Base-by-base conservation (phyloP, 768 basidiomycete genomes). In the Dacryopinax spathularia region DNA sequence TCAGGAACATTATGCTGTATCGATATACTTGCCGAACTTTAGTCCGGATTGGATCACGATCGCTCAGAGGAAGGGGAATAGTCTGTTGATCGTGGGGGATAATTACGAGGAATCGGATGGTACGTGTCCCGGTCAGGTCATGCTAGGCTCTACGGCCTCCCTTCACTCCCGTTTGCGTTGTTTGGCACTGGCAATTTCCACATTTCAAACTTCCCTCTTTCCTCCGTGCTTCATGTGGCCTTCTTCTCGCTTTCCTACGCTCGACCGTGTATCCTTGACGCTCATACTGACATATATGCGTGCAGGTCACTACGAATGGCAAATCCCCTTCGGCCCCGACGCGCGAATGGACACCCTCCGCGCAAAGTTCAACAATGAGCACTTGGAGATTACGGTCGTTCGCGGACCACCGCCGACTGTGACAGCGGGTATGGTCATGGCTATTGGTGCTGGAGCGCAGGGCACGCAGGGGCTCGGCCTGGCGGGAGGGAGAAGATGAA, bases 261-360 rank as follows among this genome's bases (percentile, higher is more conserved):
- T 13, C 20, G 9, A 16, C 36, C 27, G n/a, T 43, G 37, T 16
- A 10, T 43, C 33, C 41, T 25, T 48, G 20, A 29, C 33, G 22
- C 27, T 18, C 20, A 34, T 64, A 33, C 34, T 39, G 41, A 44
- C 62, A 20, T 22, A 12, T 16, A 25, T 27, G n/a, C 34, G 7
- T 34, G 22, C 12, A 70, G 69, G 70, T 65, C 69, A 70, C 62
- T 62, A 69, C 59, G 69, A 70, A 62, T 70, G 69, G 69, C 66
- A 70, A 36, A 68, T 70, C 16, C 69, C 65, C 33, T 67, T 70
- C 33, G 69, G 67, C 44, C 63, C 68, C 12, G 69, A 70, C 36
- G 68, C 68, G 22, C 69, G 70, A 61, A 70, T 70, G 69, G 63
- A 60, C 13, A 64, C 61, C 39, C 63, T 70, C 25, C 67, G 62